A percentile compares a stretch with the other conserved stretches of the same genome.
These are phyloP conservation scores for Udeniomyces megalosporus DNA, from an alignment of 768 basidiomycete genomes.

Conservation along the genomic window DNA sequence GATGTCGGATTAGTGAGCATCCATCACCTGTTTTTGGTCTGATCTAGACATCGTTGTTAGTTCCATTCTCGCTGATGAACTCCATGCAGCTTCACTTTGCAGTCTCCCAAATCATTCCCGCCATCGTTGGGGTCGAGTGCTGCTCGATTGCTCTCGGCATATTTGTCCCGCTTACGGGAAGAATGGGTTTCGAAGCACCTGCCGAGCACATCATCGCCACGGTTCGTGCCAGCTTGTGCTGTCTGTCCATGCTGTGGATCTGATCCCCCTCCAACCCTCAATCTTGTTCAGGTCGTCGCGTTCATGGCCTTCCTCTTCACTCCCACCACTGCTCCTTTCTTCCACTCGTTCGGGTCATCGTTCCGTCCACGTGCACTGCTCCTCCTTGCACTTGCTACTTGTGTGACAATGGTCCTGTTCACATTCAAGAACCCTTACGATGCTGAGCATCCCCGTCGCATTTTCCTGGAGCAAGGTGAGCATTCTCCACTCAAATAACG, in stretches of 20 bases:
- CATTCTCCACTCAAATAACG: too few relatives aligned
- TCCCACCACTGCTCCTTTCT: slow-evolving; percentile 1
- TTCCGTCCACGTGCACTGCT: neutral
- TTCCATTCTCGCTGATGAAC: neutral
- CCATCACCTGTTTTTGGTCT: neutral
- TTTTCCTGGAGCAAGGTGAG: slow-evolving; percentile 14
- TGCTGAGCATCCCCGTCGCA: neutral
- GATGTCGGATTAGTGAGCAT: slow-evolving; percentile 1
- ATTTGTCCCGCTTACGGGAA: slow-evolving; percentile 12
- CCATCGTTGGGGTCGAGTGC: slow-evolving; percentile 3
- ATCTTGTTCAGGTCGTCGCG: neutral
- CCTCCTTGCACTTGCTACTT: neutral
- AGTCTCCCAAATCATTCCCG: neutral
- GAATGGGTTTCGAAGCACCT: slow-evolving; percentile 7
- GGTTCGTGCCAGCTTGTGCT: neutral
- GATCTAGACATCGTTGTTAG: neutral
- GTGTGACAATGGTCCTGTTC: neutral
- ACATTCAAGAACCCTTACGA: neutral
- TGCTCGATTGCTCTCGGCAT: neutral
- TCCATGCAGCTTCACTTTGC: neutral
- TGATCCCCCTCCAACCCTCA: too few relatives aligned
- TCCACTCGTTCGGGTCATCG: slow-evolving; percentile 1
- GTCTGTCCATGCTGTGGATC: too few relatives aligned
- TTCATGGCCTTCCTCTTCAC: slow-evolving; percentile 3
- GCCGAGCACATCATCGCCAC: slow-evolving; percentile 13